These are phyloP conservation scores for Barbatosphaeria neglecta DNA, from an alignment of 495 filamentous ascomycete genomes.

Conservation along the genomic window DNA sequence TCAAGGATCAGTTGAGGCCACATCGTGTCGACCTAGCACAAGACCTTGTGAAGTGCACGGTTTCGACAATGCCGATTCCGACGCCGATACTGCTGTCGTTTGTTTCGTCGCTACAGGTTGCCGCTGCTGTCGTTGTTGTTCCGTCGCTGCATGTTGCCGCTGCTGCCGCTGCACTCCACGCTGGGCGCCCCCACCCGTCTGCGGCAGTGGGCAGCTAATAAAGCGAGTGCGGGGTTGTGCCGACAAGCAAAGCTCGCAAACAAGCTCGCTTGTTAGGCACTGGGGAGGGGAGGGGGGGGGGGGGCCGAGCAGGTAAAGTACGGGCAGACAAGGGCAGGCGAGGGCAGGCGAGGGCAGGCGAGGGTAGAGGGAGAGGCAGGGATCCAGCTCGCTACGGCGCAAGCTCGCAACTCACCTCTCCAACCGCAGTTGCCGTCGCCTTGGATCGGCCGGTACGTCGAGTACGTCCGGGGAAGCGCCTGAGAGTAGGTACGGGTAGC, in stretches of 20 bases:
- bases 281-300: no score
- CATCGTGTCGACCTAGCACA: no score
- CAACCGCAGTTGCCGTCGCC: constrained; percentile 97
- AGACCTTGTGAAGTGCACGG: no score
- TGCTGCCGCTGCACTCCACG: background rate
- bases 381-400: background rate
- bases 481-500: constrained; percentile 32
- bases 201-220: constrained; percentile 1
- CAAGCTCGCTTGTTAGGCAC: background rate
- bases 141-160: background rate
- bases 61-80: background rate
- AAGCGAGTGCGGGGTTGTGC: background rate
- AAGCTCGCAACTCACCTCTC: constrained; percentile 58
- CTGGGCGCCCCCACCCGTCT: constrained; percentile 3
- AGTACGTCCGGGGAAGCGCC: constrained; percentile 74
- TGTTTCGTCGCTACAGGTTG: background rate
- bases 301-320: no score
- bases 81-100: background rate
- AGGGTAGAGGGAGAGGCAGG: constrained; percentile 4
- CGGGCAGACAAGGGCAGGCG: no score
- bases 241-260: no score
- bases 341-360: no score
- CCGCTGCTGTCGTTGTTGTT: background rate
- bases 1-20: no score
- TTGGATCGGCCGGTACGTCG: constrained; percentile 74